Percentiles rank a stretch among this genome's conserved stretches.
Conservation (phyloP, 2,329 filamentous ascomycete species). For the Ceratocystis smalleyi region DNA sequence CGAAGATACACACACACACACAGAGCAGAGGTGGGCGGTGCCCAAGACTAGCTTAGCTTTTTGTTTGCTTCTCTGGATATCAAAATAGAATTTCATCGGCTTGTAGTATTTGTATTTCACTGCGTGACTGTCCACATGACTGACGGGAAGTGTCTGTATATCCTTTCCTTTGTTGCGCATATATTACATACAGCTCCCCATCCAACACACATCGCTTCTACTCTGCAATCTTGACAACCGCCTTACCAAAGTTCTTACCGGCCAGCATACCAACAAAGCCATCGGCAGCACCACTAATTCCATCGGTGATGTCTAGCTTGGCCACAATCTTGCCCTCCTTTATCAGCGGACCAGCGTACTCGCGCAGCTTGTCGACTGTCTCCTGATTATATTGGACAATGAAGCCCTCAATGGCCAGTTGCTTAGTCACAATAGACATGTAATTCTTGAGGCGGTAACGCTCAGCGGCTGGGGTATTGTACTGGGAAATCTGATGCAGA, state of each 20-base stretch:
- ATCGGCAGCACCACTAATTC: conserved; percentile 64
- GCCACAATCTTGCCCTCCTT: conserved; percentile 59
- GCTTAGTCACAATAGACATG: conserved; percentile 48
- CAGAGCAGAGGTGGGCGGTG: not conserved
- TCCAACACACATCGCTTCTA: not conserved
- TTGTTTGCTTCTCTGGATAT: not conserved
- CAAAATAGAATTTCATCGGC: not conserved
- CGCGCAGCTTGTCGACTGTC: conserved; percentile 58
- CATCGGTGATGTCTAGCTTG: conserved; percentile 51
- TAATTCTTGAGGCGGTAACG: conserved; percentile 53
- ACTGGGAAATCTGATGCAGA: conserved; percentile 44
- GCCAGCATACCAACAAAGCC: conserved; percentile 59
- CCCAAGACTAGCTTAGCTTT: not conserved
- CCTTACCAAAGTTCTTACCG: conserved; percentile 78
- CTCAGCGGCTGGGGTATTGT: conserved; percentile 45
- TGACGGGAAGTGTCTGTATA: not conserved
- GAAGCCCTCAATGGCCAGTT: conserved; percentile 59
- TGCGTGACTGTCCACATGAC: not conserved
- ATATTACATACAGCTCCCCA: not conserved
- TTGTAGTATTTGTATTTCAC: not conserved
- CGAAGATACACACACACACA: not conserved
- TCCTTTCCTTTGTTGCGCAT: not conserved
- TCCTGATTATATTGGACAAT: conserved; percentile 56
- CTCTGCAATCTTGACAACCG: conserved; percentile 47
- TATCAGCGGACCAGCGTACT: conserved; percentile 43